phyloP scores from a whole-genome alignment of 495 filamentous ascomycete genomes.

The Opeltia flavorubescens region DNA sequence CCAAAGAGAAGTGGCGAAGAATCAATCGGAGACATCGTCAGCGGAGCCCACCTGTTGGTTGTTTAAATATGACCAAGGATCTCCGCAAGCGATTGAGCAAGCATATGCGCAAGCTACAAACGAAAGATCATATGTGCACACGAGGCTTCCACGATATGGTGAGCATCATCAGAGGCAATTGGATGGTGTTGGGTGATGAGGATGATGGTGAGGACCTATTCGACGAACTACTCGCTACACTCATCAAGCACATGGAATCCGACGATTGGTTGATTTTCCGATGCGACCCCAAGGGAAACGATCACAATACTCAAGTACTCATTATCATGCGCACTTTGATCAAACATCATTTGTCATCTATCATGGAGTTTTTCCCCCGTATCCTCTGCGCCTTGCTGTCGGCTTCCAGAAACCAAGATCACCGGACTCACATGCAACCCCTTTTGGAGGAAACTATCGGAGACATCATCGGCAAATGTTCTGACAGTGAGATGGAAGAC shows the following conservation, averaged over 20 bases:
- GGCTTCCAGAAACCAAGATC: slow-evolving; percentile 42
- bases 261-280: slow-evolving; percentile 23
- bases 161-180: slow-evolving; percentile 52
- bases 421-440: slow-evolving; percentile 38
- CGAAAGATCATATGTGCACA: slow-evolving; percentile 74
- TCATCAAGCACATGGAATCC: slow-evolving; percentile 64
- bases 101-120: slow-evolving; percentile 40
- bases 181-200: slow-evolving; percentile 26
- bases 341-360: slow-evolving; percentile 46
- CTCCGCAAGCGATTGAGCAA: background rate
- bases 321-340: slow-evolving; percentile 68
- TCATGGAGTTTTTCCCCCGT: slow-evolving; percentile 48
- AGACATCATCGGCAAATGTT: slow-evolving; percentile 34
- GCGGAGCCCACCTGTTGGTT: slow-evolving; percentile 25
- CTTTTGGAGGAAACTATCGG: slow-evolving; percentile 44
- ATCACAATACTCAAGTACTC: slow-evolving; percentile 73
- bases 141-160: slow-evolving; percentile 84
- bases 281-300: slow-evolving; percentile 43
- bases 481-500: slow-evolving; percentile 23
- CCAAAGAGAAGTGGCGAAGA: slow-evolving; percentile 17
- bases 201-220: slow-evolving; percentile 45
- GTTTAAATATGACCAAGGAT: slow-evolving; percentile 30
- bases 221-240: slow-evolving; percentile 53
- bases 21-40: slow-evolving; percentile 14
- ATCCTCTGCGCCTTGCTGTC: slow-evolving; percentile 54